These are phyloP conservation scores for Diddensiella transvaalensis DNA, from an alignment of 805 yeast genomes.

Conservation along the genomic window DNA sequence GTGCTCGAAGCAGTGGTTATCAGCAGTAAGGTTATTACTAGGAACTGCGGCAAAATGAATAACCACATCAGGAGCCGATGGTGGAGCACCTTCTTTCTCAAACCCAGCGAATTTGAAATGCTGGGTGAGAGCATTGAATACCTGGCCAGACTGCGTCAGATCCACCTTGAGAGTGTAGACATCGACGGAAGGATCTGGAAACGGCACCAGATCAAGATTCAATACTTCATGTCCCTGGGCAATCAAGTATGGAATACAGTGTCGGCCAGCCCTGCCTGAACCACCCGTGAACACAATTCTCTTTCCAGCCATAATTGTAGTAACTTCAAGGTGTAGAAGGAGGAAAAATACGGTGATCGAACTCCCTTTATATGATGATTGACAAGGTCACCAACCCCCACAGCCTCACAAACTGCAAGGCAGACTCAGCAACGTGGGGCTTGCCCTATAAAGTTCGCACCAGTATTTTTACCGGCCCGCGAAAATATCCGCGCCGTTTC, in stretches of 20 bases:
- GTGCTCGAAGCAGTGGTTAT: conserved; percentile 14
- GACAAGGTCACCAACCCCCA: no score
- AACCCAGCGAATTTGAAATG: conserved; percentile 12
- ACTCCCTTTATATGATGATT: no score
- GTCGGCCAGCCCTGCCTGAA: conserved; percentile 16
- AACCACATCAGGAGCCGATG: conserved; percentile 16
- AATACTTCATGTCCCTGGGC: conserved; percentile 17
- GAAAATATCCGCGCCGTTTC: no score
- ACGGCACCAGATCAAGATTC: conserved; percentile 15
- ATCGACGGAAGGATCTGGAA: conserved; percentile 15
- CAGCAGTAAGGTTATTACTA: conserved; percentile 10
- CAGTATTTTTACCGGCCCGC: no score
- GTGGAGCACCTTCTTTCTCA: conserved; percentile 8
- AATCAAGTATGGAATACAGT: conserved; percentile 13
- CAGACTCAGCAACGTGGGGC: no score
- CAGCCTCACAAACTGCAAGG: no score
- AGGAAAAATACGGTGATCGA: no score
- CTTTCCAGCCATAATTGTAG: conserved; percentile 1
- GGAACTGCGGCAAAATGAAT: conserved; percentile 19
- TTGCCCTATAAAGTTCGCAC: no score
- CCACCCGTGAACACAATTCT: conserved; percentile 18
- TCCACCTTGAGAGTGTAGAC: conserved; percentile 16
- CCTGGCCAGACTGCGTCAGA: conserved; percentile 16
- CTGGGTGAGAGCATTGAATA: conserved; percentile 17
- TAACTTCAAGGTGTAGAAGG: no score